Evolutionary conservation across 2,329 filamentous ascomycete species (phyloP), one percentile per base, ranked within the genome.

Genomic region (Neonectria coccinea): DNA sequence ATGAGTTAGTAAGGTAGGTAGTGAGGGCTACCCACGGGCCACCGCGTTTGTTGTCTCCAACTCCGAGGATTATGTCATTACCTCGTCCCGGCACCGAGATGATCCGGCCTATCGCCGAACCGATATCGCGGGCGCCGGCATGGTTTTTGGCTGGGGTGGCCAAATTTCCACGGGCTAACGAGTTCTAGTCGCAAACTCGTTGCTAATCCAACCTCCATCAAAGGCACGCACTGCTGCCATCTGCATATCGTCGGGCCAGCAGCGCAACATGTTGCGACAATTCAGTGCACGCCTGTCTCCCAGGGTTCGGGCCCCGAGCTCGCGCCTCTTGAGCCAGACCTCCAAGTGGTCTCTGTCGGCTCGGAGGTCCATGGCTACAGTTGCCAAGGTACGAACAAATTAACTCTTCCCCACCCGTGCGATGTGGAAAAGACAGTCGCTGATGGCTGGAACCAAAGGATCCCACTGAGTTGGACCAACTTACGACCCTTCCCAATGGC

Each of bases 401-500:
- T 20, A 12, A 44, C 56, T 29, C 42, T 33, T 39, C n/a, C 8
- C n/a, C 22, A 10, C 27, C 20, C 14, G 8, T 16, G 16, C 16
- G 12, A 25, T 25, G 25, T 5, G 25, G 25, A n/a, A 42, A 44
- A 20, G n/a, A 54, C 5, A n/a, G 44, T 29, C n/a, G 36, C 57
- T 67, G 41, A 58, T 47, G 10, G 12, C 18, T 47, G 55, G 25
- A 31, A 53, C 12, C n/a, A n/a, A 29, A 80, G 79, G 94, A 98
- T 76, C 93, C 93, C 14, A 90, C 90, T 53, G 93, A 97, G 69
- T 88, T 97, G 73, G 93, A 97, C 79, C 85, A 91, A 70, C 91
- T 98, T 74, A 97, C 94, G 8, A 94, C 91, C 1, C 88, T 99
- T 16, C 84, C 93, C 54, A 99, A 99, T 86, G 96, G 96, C 76